A percentile compares a stretch with the other conserved stretches of the same genome.
Evolutionary conservation across 371 early-diverging fungal species (phyloP).

Genomic region (Apophysomyces variabilis): DNA sequence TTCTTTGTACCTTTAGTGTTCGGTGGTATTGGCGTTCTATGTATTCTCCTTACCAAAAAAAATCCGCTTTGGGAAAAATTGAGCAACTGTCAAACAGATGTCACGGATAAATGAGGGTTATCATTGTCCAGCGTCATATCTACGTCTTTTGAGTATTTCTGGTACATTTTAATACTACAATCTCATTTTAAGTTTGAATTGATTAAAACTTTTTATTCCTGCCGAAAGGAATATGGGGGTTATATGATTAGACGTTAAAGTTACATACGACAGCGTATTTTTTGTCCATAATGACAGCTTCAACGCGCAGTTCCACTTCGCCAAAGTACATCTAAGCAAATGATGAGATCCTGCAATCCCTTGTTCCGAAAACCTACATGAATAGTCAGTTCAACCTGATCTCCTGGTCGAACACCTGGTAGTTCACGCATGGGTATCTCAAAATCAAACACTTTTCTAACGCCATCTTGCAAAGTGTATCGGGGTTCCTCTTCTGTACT

Average conservation of each 20-base stretch:
- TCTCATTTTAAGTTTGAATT: too few species aligned
- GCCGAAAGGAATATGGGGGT: too few species aligned
- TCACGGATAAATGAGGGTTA: neutral
- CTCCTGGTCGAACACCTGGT: slow-evolving; percentile 44
- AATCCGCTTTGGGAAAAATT: slow-evolving; percentile 31
- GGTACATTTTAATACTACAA: too few species aligned
- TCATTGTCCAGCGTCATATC: neutral
- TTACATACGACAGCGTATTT: slow-evolving; percentile 50
- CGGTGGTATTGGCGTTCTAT: slow-evolving; percentile 56
- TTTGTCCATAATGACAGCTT: slow-evolving; percentile 59
- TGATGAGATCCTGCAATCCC: neutral
- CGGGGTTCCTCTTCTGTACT: slow-evolving; percentile 58
- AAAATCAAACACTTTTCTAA: slow-evolving; percentile 62
- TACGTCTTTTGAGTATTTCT: neutral
- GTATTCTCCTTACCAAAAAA: slow-evolving; percentile 49
- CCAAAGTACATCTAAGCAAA: slow-evolving; percentile 61
- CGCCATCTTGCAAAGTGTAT: slow-evolving; percentile 54
- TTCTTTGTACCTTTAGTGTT: slow-evolving; percentile 65
- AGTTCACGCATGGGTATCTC: slow-evolving; percentile 63
- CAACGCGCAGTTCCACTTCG: slow-evolving; percentile 63
- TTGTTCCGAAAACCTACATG: slow-evolving; percentile 17
- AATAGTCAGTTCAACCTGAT: slow-evolving; percentile 43
- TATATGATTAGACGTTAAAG: slow-evolving; percentile 31
- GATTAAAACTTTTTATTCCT: too few species aligned
- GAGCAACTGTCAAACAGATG: neutral